Conservation (phyloP, 305 asterid genomes). For the Fraxinus latifolia region DNA sequence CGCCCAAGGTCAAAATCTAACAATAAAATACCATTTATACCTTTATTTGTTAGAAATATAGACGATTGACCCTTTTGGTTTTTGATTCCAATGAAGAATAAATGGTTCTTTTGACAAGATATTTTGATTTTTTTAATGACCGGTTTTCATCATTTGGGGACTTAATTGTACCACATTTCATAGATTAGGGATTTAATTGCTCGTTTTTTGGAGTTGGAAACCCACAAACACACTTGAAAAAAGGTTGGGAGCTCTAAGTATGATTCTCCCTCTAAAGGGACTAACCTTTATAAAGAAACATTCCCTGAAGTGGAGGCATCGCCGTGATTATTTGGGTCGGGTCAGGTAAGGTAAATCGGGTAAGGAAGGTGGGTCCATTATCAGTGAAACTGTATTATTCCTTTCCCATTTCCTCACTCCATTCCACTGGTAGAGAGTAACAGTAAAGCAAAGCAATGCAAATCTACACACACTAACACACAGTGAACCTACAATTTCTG, state of each 20-base stretch:
- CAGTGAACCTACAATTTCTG: slow-evolving; percentile 30
- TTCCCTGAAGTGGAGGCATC: neutral
- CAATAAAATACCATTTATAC: neutral
- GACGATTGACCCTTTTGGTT: neutral
- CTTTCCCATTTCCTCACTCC: slow-evolving; percentile 8
- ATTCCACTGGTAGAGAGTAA: slow-evolving; percentile 31
- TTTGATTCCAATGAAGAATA: neutral
- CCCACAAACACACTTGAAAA: neutral
- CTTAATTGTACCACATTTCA: neutral
- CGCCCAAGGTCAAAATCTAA: neutral
- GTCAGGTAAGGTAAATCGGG: slow-evolving; percentile 15
- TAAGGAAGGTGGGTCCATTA: slow-evolving; percentile 24
- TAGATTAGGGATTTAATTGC: neutral
- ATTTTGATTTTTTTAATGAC: neutral
- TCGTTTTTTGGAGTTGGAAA: neutral
- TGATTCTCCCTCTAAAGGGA: neutral
- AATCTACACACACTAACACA: slow-evolving; percentile 24
- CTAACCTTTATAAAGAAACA: neutral
- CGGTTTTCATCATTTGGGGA: neutral
- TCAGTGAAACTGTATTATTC: slow-evolving; percentile 23
- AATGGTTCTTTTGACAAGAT: neutral
- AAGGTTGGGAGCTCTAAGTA: neutral
- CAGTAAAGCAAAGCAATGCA: slow-evolving; percentile 36
- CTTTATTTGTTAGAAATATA: neutral
- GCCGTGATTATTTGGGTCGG: neutral